phyloP scores from a whole-genome alignment of 78 protist genomes.

The Isochrysis galbana region DNA sequence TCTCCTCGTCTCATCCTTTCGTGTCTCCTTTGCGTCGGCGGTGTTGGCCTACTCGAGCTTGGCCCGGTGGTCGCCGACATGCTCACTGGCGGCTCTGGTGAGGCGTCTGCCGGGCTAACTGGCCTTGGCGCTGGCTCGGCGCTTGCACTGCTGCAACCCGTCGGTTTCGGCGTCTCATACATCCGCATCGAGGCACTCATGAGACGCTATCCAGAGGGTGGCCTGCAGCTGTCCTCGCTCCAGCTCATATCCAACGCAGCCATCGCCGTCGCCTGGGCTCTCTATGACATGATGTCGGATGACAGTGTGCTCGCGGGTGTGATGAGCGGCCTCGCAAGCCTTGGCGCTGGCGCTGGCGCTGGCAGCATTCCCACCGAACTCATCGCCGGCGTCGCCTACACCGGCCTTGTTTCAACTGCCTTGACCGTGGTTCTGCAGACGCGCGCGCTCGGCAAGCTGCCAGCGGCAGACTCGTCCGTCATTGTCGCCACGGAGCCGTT shows the following conservation, averaged over 20 bases:
- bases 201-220: not conserved
- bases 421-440: not conserved
- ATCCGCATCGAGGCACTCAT: not conserved
- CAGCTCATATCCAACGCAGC: not conserved
- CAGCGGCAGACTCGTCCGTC: not conserved
- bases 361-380: not conserved
- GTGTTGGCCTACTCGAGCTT: not conserved
- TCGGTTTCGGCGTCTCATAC: slow-evolving; percentile 6
- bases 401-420: slow-evolving; percentile 10
- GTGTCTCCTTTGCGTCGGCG: not conserved
- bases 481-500: slow-evolving; percentile 13
- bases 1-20: not conserved
- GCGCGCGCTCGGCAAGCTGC: not conserved
- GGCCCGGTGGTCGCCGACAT: too few relatives aligned
- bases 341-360: not conserved
- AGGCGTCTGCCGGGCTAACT: not conserved
- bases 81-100: too few relatives aligned
- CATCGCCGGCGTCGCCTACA: not conserved
- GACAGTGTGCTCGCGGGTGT: not conserved
- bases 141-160: not conserved
- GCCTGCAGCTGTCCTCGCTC: not conserved
- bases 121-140: not conserved
- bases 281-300: not conserved
- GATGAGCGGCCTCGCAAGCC: not conserved
- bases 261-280: not conserved